Conservation (phyloP, 2,329 filamentous ascomycete genomes). For the Colletotrichum lentis region DNA sequence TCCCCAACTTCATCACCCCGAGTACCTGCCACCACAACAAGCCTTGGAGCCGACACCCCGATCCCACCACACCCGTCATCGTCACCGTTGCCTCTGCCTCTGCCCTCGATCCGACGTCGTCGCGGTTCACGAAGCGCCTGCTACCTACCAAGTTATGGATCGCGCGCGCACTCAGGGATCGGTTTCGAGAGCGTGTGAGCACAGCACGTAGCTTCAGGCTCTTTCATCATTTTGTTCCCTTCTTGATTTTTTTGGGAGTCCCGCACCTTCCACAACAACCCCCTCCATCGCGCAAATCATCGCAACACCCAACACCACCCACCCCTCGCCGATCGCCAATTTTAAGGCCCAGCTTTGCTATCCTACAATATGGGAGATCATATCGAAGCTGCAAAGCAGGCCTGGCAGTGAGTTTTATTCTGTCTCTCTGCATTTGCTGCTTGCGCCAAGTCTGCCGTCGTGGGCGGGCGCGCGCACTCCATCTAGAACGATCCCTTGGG, state of each 20-base stretch:
- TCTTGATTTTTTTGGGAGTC: conserved; percentile 31
- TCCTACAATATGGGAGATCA: conserved; percentile 29
- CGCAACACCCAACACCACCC: conserved; percentile 23
- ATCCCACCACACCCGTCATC: conserved; percentile 40
- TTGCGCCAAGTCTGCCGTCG: conserved; percentile 4
- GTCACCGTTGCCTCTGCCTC: conserved; percentile 7
- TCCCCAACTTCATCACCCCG: conserved; percentile 30
- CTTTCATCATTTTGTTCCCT: conserved; percentile 24
- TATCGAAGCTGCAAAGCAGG: conserved; percentile 46
- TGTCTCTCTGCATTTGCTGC: background rate
- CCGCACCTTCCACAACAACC: conserved; percentile 33
- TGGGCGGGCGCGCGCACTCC: background rate
- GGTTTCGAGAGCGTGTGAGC: conserved; percentile 45
- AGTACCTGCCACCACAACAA: conserved; percentile 37
- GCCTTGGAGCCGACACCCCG: conserved; percentile 29
- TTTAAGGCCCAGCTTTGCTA: conserved; percentile 7
- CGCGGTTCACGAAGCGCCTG: conserved; percentile 22
- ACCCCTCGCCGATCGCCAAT: conserved; percentile 10
- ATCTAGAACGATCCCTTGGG: background rate
- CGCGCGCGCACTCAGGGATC: conserved; percentile 41
- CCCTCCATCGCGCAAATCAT: conserved; percentile 23
- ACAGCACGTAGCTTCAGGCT: conserved; percentile 42
- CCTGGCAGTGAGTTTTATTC: conserved; percentile 51
- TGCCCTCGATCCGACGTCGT: conserved; percentile 16
- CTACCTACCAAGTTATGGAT: conserved; percentile 46